A percentile compares a stretch with the other conserved stretches of the same genome.
phyloP scores from a whole-genome alignment of 106 monocot genomes.

The Agapanthus africanus region DNA sequence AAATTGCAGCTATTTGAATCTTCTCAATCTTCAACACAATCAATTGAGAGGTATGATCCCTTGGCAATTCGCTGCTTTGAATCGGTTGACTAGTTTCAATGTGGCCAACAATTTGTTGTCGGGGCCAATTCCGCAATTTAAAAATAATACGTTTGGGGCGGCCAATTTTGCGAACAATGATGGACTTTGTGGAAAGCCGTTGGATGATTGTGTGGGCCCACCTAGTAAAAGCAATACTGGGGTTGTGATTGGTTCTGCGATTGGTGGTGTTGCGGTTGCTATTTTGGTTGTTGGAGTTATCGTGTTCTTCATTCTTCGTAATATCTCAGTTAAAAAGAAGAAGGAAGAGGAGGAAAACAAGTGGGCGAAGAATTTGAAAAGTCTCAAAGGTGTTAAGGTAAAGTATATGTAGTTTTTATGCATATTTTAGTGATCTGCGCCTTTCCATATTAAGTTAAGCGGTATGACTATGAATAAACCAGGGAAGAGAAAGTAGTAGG shows the following conservation, averaged over 20 bases:
- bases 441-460: conserved; percentile 20
- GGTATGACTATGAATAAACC: no score
- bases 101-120: conserved; percentile 62
- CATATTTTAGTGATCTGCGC: background rate
- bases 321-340: conserved; percentile 31
- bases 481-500: no score
- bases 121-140: conserved; percentile 46
- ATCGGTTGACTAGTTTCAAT: conserved; percentile 47
- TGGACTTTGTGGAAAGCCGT: conserved; percentile 62
- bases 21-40: conserved; percentile 62
- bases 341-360: conserved; percentile 38
- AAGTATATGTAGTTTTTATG: conserved; percentile 1
- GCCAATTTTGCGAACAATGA: conserved; percentile 38
- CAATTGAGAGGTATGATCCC: conserved; percentile 57
- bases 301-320: conserved; percentile 48
- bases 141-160: background rate
- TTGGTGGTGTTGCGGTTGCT: conserved; percentile 39
- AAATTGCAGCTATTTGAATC: conserved; percentile 53
- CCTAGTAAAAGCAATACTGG: conserved; percentile 29
- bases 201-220: conserved; percentile 20
- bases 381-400: conserved; percentile 49
- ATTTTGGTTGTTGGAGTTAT: conserved; percentile 37
- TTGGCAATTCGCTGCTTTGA: conserved; percentile 28
- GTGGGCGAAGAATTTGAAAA: conserved; percentile 63
- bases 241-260: conserved; percentile 50